Percentiles rank a stretch among this genome's conserved stretches.
These are phyloP conservation scores for Proliferodiscus dingleyae DNA, from an alignment of 2,329 filamentous ascomycete genomes.

Conservation along the genomic window DNA sequence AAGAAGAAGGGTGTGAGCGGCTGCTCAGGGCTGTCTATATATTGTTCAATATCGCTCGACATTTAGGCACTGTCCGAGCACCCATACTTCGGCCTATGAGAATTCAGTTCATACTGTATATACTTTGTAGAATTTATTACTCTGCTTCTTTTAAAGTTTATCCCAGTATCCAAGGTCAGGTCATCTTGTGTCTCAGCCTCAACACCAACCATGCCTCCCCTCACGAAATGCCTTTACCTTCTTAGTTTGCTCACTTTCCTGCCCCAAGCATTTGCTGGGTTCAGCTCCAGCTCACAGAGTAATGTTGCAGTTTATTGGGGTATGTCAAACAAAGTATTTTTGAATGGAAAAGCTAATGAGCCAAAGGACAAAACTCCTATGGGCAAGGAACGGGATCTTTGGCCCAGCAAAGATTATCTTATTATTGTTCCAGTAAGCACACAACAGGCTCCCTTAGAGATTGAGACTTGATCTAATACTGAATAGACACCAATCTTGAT, in stretches of 20 bases:
- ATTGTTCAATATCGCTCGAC: not conserved
- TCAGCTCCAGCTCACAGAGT: constrained; percentile 40
- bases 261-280: constrained; percentile 33
- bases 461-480: not conserved
- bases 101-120: not conserved
- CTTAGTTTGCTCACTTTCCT: constrained; percentile 30
- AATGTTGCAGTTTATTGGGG: constrained; percentile 68
- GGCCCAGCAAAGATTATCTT: constrained; percentile 49
- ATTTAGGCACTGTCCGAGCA: not conserved
- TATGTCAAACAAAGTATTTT: no score
- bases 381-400: constrained; percentile 38
- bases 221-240: constrained; percentile 22
- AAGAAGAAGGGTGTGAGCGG: no score
- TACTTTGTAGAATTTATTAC: not conserved
- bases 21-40: no score
- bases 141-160: not conserved
- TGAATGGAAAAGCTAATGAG: no score
- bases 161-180: no score
- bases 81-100: not conserved
- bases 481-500: constrained; percentile 42
- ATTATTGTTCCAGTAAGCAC: constrained; percentile 55
- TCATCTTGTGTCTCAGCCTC: no score
- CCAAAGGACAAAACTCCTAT: constrained; percentile 54
- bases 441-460: not conserved
- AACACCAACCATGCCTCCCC: constrained; percentile 32